Evolutionary conservation across 176 grass and related monocot genomes (phyloP).

Genomic region (Saccharum spontaneum): DNA sequence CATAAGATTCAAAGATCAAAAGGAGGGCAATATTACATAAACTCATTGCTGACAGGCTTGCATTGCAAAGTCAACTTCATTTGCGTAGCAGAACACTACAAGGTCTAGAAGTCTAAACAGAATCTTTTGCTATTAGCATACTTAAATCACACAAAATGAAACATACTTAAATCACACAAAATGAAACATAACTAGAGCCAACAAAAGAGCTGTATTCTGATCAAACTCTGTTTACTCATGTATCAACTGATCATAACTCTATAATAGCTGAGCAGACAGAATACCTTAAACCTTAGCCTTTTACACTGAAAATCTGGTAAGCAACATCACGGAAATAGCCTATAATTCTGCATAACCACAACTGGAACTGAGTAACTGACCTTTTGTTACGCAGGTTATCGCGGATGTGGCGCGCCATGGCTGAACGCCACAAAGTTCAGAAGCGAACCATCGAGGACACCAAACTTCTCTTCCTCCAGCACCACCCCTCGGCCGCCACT

Average conservation of each 20-base stretch:
- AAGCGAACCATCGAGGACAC: conserved; percentile 75
- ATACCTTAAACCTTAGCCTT: not conserved
- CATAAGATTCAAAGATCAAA: not conserved
- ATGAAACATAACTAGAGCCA: conserved; percentile 22
- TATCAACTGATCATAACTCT: not conserved
- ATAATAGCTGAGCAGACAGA: not conserved
- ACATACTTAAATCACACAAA: conserved; percentile 11
- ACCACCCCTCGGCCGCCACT: conserved; percentile 30
- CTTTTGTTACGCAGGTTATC: conserved; percentile 50
- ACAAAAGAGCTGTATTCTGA: not conserved
- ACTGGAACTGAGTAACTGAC: not conserved
- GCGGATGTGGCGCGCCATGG: conserved; percentile 88
- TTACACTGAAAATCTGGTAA: not conserved
- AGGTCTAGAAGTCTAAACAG: not conserved
- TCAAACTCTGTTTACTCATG: conserved; percentile 9
- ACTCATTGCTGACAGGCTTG: not conserved
- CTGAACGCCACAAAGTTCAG: conserved; percentile 84
- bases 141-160: not conserved
- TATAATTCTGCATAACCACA: not conserved
- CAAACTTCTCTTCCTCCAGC: conserved; percentile 77
- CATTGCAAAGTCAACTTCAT: not conserved
- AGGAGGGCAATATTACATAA: not conserved
- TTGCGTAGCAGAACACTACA: not conserved
- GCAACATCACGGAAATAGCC: not conserved
- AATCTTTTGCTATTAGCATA: conserved; percentile 11